These are phyloP conservation scores for Teunomyces atbi DNA, from an alignment of 805 yeast species.

Conservation along the genomic window DNA sequence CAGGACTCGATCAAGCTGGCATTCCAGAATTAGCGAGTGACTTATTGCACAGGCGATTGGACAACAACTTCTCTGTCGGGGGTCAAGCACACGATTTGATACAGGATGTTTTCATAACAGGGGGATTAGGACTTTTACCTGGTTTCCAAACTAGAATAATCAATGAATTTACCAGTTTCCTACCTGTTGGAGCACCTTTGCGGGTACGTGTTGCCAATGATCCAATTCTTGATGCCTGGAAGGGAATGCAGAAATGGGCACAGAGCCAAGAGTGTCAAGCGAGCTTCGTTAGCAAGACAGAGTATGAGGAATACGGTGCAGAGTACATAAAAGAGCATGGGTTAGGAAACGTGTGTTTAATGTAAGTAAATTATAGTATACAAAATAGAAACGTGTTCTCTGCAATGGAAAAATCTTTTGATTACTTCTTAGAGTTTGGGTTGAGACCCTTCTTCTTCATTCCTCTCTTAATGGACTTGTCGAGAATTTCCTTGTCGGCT, in stretches of 20 bases:
- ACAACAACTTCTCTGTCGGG: slow-evolving; percentile 50
- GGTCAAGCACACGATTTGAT: slow-evolving; percentile 55
- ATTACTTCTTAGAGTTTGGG: slow-evolving; percentile 45
- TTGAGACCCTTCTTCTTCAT: slow-evolving; percentile 72
- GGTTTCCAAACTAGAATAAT: slow-evolving; percentile 68
- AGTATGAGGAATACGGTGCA: slow-evolving; percentile 85
- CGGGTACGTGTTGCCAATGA: slow-evolving; percentile 61
- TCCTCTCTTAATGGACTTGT: slow-evolving; percentile 61
- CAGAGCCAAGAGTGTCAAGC: slow-evolving; percentile 42
- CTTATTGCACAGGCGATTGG: slow-evolving; percentile 58
- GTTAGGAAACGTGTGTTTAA: slow-evolving; percentile 58
- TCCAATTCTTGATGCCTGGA: slow-evolving; percentile 85
- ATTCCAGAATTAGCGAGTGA: slow-evolving; percentile 74
- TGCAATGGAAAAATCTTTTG: neutral
- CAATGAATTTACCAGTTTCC: slow-evolving; percentile 62
- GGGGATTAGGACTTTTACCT: slow-evolving; percentile 71
- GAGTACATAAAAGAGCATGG: slow-evolving; percentile 87
- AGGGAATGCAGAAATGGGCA: slow-evolving; percentile 87
- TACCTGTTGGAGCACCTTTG: slow-evolving; percentile 68
- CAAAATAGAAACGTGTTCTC: slow-evolving; percentile 2
- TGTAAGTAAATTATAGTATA: slow-evolving; percentile 12
- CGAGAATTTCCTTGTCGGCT: slow-evolving; percentile 72
- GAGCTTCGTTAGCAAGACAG: slow-evolving; percentile 60
- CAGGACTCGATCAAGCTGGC: slow-evolving; percentile 96
- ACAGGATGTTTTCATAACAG: slow-evolving; percentile 76